Percentiles rank a stretch among this genome's conserved stretches.
These are phyloP conservation scores for Alternaria arbusti DNA, from an alignment of 2,329 filamentous ascomycete species.

Conservation along the genomic window DNA sequence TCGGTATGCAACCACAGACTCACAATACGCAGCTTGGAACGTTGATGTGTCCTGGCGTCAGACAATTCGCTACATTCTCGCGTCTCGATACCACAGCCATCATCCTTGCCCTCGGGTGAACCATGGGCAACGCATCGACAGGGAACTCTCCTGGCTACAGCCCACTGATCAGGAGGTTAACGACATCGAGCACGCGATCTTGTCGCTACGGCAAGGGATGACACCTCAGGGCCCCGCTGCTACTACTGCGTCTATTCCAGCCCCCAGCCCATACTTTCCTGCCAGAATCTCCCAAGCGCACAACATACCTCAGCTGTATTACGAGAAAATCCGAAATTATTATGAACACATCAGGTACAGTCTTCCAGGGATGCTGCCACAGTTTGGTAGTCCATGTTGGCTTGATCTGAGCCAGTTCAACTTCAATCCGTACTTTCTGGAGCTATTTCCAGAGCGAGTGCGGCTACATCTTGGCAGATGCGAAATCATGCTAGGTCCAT, in stretches of 20 bases:
- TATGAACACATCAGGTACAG: not conserved
- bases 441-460: not conserved
- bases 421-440: not conserved
- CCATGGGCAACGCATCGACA: not conserved
- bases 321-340: not conserved
- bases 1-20: not conserved
- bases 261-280: not conserved
- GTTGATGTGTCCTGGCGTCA: not conserved
- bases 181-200: not conserved
- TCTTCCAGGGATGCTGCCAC: not conserved
- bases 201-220: not conserved
- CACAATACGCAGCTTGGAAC: not conserved
- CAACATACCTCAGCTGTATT: not conserved
- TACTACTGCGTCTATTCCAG: too few relatives aligned
- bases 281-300: not conserved
- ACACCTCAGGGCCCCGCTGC: not conserved
- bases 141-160: not conserved
- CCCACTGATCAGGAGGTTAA: not conserved
- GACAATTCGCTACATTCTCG: not conserved
- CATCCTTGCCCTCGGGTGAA: not conserved
- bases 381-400: not conserved
- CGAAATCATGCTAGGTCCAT: not conserved
- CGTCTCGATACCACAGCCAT: not conserved
- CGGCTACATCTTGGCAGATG: not conserved
- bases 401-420: not conserved